phyloP scores from a whole-genome alignment of 2,329 filamentous ascomycete species.

The Pseudogymnoascus sp. region DNA sequence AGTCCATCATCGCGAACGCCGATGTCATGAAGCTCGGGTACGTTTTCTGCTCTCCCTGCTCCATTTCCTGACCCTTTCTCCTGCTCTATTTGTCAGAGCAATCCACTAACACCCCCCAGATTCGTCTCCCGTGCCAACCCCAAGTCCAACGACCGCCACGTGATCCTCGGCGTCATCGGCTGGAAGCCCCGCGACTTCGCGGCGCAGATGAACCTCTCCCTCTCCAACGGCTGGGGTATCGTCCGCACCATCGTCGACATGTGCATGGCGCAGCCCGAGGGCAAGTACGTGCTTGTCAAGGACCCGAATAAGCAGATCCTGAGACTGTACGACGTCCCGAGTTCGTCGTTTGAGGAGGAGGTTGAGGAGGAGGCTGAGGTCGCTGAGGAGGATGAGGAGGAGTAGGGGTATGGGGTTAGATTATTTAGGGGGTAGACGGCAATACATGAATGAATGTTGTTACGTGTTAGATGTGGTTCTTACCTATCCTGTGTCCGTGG shows the following conservation, averaged over 20 bases:
- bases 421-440: not conserved
- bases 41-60: no score
- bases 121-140: constrained; percentile 95
- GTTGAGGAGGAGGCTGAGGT: constrained; percentile 57
- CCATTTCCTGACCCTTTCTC: no score
- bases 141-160: constrained; percentile 85
- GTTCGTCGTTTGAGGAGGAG: constrained; percentile 84
- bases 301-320: constrained; percentile 97
- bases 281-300: constrained; percentile 76
- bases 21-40: constrained; percentile 98
- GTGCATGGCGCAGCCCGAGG: constrained; percentile 69
- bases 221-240: constrained; percentile 98
- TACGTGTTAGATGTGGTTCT: not conserved
- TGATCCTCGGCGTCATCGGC: constrained; percentile 88
- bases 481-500: not conserved
- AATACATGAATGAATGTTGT: constrained; percentile 6
- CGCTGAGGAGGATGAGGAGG: constrained; percentile 26
- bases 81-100: no score
- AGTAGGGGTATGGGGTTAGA: not conserved
- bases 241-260: constrained; percentile 97
- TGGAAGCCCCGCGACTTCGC: constrained; percentile 99
- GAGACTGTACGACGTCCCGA: constrained; percentile 84
- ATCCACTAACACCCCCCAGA: constrained; percentile 40
- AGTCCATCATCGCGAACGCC: constrained; percentile 94
- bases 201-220: constrained; percentile 92